Conservation (phyloP, 2,329 filamentous ascomycete species). For the Orbilia blumenaviensis region DNA sequence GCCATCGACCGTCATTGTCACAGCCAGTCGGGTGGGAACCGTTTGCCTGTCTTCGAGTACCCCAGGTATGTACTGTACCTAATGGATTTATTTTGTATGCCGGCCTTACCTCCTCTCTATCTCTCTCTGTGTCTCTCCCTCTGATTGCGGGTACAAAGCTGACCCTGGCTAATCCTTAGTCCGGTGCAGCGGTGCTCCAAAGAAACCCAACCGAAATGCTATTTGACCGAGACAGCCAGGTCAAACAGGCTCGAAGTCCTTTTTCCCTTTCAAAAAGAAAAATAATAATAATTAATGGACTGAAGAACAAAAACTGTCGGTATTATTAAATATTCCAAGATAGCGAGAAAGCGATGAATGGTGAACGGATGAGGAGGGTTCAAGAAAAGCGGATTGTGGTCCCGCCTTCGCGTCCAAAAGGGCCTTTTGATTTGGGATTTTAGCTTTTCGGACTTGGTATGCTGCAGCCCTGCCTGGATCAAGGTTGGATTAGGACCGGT, state of each 20-base stretch:
- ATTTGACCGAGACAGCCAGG: background rate
- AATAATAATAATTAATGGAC: too few species aligned
- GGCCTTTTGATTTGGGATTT: slow-evolving; percentile 16
- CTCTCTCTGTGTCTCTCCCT: background rate
- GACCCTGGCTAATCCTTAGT: slow-evolving; percentile 8
- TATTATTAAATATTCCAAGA: background rate
- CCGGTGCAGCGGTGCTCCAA: background rate
- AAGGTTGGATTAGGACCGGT: too few species aligned
- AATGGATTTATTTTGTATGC: background rate
- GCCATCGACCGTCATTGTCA: background rate
- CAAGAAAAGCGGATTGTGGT: background rate
- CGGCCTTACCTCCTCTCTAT: background rate
- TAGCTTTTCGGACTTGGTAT: slow-evolving; percentile 17
- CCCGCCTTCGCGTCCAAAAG: background rate
- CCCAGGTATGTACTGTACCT: background rate
- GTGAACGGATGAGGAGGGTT: background rate
- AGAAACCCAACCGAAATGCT: background rate
- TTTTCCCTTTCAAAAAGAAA: background rate
- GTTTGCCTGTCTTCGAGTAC: background rate
- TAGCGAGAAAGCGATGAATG: background rate
- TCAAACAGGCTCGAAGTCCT: background rate
- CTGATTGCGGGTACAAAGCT: slow-evolving; percentile 13
- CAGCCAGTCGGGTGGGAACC: too few species aligned
- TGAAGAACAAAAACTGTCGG: background rate
- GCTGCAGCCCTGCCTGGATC: slow-evolving; percentile 10